Conservation (phyloP, 75 land plant genomes). For the Chamaecyparis obtusa region DNA sequence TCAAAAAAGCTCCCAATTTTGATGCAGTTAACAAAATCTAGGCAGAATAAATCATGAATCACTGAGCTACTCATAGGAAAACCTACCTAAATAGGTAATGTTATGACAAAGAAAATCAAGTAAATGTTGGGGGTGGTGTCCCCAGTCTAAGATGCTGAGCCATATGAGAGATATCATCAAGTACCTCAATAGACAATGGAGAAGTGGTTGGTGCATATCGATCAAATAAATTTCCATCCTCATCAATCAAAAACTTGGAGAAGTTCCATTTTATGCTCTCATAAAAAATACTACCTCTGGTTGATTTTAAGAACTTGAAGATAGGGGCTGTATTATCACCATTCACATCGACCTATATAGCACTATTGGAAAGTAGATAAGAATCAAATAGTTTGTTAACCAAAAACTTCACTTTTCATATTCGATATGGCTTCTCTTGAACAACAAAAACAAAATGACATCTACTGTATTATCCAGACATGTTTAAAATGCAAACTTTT, state of each 20-base stretch:
- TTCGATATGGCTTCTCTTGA: neutral
- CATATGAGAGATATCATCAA: no score
- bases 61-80: no score
- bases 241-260: slow-evolving; percentile 74
- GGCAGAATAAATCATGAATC: no score
- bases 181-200: slow-evolving; percentile 72
- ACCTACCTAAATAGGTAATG: no score
- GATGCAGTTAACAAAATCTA: no score
- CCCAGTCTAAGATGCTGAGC: no score
- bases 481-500: slow-evolving; percentile 11
- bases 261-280: slow-evolving; percentile 88
- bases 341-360: slow-evolving; percentile 53
- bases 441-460: neutral
- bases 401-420: neutral
- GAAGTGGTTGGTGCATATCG: slow-evolving; percentile 71
- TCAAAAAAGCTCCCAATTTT: no score
- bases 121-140: no score
- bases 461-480: neutral
- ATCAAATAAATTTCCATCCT: slow-evolving; percentile 68
- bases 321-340: slow-evolving; percentile 56
- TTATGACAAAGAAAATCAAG: no score
- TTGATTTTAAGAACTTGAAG: slow-evolving; percentile 52
- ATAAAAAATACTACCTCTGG: slow-evolving; percentile 56
- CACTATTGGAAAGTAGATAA: neutral
- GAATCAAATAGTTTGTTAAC: neutral